Base-by-base conservation (phyloP, 768 basidiomycete species). In the Collybia mongolica region DNA sequence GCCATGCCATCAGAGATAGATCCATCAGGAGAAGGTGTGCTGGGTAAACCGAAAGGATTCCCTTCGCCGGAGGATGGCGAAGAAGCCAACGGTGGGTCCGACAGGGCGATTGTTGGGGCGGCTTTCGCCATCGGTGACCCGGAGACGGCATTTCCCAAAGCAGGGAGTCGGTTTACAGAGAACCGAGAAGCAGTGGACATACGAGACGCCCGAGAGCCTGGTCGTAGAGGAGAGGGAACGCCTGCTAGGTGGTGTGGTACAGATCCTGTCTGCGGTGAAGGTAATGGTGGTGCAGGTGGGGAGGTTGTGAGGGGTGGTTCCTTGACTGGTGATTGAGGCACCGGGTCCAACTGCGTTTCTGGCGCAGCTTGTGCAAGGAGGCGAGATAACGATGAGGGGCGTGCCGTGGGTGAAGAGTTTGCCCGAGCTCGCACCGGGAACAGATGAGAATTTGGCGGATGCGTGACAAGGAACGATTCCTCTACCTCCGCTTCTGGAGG, bases 341-440 rank as follows among this genome's bases (percentile, higher is more conserved):
- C 61, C 37, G 26, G 61, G 9, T 62, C 58, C 39, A 57, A 49
- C 43, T 62, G 52, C 19, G 57, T 58, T 58, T 84, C 80, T 19
- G 73, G 62, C 17, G 75, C 68, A 3, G 90, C 90, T 58, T 92
- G 90, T 0, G 90, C 90, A 19, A 92, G 72, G 3, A 93, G 71
- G 22, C 88, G 81, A 12, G 90, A 91, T 52, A 93, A 72, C 2
- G 89, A 90, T 5, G 90, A 91, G 1, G 86, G 88, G 9, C 88
- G 85, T 4, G 82, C 84, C 11, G 76, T 72, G 5, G 86, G 84
- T 6, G 85, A 83, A 12, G 86, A 86, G 55, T 80, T 84, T 17
- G 86, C 72, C 38, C 89, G 79, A 4, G 77, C 68, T 9, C 88
- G 82, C 15, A 72, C 66, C 9, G 84, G 81, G 59, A 88, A 87